These are phyloP conservation scores for Trebouxiophyceae sp. DNA, from an alignment of 163 green algal genomes.

Conservation along the genomic window DNA sequence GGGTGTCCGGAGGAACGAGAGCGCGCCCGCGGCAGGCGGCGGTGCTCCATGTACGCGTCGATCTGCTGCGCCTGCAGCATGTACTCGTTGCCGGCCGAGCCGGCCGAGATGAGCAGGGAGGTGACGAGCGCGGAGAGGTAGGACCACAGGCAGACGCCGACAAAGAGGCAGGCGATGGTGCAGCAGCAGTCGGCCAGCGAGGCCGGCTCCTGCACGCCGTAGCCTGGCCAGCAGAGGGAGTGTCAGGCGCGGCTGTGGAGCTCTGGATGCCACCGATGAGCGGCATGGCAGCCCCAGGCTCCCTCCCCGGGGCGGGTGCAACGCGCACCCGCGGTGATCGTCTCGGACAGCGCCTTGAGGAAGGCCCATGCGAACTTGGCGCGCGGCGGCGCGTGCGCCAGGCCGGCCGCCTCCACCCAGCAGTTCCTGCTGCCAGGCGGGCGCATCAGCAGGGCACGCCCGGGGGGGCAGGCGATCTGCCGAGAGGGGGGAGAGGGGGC, in stretches of 20 bases:
- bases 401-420: constrained; percentile 15
- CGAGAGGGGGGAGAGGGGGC: neutral
- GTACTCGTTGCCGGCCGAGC: constrained; percentile 23
- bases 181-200: constrained; percentile 25
- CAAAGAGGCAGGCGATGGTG: constrained; percentile 25
- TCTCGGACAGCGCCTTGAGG: constrained; percentile 29
- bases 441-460: no score
- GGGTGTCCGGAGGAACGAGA: neutral
- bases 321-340: constrained; percentile 16
- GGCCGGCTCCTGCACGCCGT: constrained; percentile 14
- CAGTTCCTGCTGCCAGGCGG: constrained; percentile 1
- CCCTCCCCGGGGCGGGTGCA: neutral
- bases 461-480: no score
- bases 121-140: constrained; percentile 31
- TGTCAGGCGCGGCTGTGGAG: neutral
- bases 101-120: constrained; percentile 30
- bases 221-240: constrained; percentile 15
- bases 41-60: constrained; percentile 37
- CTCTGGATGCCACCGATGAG: neutral
- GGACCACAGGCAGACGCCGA: constrained; percentile 26
- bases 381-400: constrained; percentile 6
- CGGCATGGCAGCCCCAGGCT: neutral
- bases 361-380: constrained; percentile 29
- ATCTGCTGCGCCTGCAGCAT: constrained; percentile 21
- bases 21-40: constrained; percentile 24